phyloP scores from a whole-genome alignment of 106 monocot species.

The Apostasia shenzhenica region DNA sequence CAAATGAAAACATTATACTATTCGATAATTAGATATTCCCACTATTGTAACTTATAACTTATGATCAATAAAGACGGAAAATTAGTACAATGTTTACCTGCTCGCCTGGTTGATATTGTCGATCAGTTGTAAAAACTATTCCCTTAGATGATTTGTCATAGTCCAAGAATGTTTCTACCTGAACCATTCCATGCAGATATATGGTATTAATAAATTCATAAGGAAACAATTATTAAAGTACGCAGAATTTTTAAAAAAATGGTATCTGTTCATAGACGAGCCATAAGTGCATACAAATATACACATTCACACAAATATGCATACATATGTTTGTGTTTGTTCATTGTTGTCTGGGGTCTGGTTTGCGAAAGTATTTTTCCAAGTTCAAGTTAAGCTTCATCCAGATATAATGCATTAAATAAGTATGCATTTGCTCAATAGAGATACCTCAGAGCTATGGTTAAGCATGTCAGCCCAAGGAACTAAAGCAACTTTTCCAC shows the following conservation, averaged over 20 bases:
- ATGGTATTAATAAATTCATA: background rate
- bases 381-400: too few species aligned
- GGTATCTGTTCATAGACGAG: too few species aligned
- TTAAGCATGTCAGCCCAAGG: constrained; percentile 99
- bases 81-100: constrained; percentile 54
- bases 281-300: background rate
- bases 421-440: too few species aligned
- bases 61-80: constrained; percentile 2
- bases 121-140: constrained; percentile 83
- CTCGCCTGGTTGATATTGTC: constrained; percentile 88
- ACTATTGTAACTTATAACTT: background rate
- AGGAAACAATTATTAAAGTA: background rate
- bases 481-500: constrained; percentile 87
- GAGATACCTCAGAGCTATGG: constrained; percentile 75
- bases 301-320: background rate
- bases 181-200: constrained; percentile 1
- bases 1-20: background rate
- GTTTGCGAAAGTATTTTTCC: too few species aligned
- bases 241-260: too few species aligned
- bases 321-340: background rate
- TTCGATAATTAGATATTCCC: too few species aligned
- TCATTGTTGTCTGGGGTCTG: too few species aligned
- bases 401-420: too few species aligned
- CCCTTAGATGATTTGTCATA: constrained; percentile 82
- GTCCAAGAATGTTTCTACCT: constrained; percentile 94